Base-by-base conservation (phyloP, 2,329 filamentous ascomycete species). In the Botrytis cinerea region DNA sequence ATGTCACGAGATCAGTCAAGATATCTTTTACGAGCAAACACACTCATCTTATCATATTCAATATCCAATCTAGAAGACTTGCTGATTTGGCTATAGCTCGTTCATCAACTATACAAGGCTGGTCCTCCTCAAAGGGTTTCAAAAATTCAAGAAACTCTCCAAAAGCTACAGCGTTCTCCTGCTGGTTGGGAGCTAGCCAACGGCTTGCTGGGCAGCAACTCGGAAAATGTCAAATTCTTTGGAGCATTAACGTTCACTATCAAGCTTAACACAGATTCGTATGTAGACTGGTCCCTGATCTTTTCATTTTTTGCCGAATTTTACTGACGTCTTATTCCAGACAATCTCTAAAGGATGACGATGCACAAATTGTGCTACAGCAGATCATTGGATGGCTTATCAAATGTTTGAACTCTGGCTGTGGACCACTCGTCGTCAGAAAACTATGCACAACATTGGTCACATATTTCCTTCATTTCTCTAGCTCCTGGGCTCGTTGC, bases 191-290 rank as follows among this genome's bases (percentile, higher is more conserved):
- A 92, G 73, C 87, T 98, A 63, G 94, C 94, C 32, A 91, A 95
- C 79, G 89, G 89, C 70, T 86, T 98, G 22, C 85, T 98, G 18
- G 85, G 85, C 69, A 90, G 89, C 75, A 84, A 88, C 35, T 90
- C 93, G 77, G 88, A 92, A 75, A 91, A 95, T 78, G 89, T 96
- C 77, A 92, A 92, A 76, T 98, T 98, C 83, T 97, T 97, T 81
- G 96, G 94, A 22, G 95, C 95, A 45, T 86, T 98, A 74, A 98
- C 95, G 0, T 92, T 98, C 77, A 97, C 94, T 69, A 90, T 98
- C 78, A 99, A 98, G 83, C 89, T 98, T 74, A 98, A 98, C 81
- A 92, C 91, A n/a, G 93, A 96, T 80, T 93, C 91, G 92, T 92
- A 84, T 75, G 85, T 92, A 84, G 76, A 85, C 79, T 32, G 22